Base-by-base conservation (phyloP, 1,139 yeast genomes). In the Hemisphaericaspora lyxosophila region DNA sequence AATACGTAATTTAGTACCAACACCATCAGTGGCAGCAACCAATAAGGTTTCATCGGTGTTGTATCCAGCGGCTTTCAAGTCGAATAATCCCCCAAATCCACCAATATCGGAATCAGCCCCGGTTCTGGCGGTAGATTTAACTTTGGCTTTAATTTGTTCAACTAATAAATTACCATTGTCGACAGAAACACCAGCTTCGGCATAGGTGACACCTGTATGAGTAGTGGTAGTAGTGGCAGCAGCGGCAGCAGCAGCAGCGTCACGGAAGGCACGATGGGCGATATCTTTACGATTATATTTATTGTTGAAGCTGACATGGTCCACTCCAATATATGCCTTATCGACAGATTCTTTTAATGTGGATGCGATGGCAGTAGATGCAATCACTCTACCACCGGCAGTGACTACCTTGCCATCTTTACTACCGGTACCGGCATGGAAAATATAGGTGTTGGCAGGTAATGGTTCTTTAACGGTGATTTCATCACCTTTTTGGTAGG, bases 101-200 rank as follows among this genome's bases (percentile, higher is more conserved):
- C 99, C 99, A 52, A 94, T 92, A 51, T 89, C 96, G 15, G 97
- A 88, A 58, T 92, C 97, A 32, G 98, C 95, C 54, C 99, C 99
- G 24, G 95, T 74, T 64, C 99, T 84, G 31, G 86, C 82, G 15
- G 99, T 94, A n/a, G 96, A 84, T 64, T 85, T 87, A 36, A 94
- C 98, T 63, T 84, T 80, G 37, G 82, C 79, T 67, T 94, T 94
- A 64, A 94, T 94, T 53, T 82, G 81, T 59, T 90, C 90, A 32
- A 94, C 97, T 45, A 94, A 78, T 53, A 75, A 62, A 64, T 92
- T 92, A 51, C 98, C 98, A 48, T 86, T 85, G 57, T 92, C 99
- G 35, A 94, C 97, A 34, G 96, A 88, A 31, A 94, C 99, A 65
- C 99, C 99, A 14, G 98, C 88, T 49, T 80, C 86, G 43, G 88